Evolutionary conservation across 2,329 filamentous ascomycete species (phyloP), one percentile per base, ranked within the genome.

Genomic region (Aspergillus persii): DNA sequence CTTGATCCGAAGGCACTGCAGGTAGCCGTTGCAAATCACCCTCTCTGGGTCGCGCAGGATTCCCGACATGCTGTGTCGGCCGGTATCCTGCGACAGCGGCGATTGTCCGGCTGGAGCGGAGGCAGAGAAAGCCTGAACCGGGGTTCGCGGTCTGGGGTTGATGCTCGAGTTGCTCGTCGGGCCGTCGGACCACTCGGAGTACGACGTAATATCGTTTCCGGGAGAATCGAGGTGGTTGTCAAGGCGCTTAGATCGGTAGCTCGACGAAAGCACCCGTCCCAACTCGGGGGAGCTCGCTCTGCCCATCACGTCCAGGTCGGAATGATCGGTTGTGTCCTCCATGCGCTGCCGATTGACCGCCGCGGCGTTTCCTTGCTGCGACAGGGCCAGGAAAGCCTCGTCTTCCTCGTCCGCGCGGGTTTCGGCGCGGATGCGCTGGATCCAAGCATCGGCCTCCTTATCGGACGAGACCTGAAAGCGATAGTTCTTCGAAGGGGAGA

Each of bases 21-120:
- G 85, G 83, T 92, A 93, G 54, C 94, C 93, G 72, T 98, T 92
- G 84, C 91, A 96, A 49, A 98, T 85, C n/a, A 98, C 89, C 29
- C 93, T 89, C 73, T 96, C 93, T 0, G 89, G 87, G 63, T 95
- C 91, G 56, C 89, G 83, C 46, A 81, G 66, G 74, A 54, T 81
- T 46, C 76, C 78, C 30, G 77, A 58, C 31, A 78, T 85, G 67
- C 87, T 89, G 54, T 83, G 75, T 68, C 91, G 88, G 72, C 86
- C 89, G 8, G 80, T 71, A 55, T 88, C 90, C 50, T 84, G 81
- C 11, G 70, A 68, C 8, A 71, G 61, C 2, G 74, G 68, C 26
- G 74, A 68, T 44, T 74, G 71, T 66, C 68, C 62, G 54, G 71
- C 62, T 60, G 74, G 64, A 48, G 65, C 65, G 3, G 70, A 71